Evolutionary conservation across 2,329 filamentous ascomycete species (phyloP), one percentile per base, ranked within the genome.

Genomic region (Penicillium sp.): DNA sequence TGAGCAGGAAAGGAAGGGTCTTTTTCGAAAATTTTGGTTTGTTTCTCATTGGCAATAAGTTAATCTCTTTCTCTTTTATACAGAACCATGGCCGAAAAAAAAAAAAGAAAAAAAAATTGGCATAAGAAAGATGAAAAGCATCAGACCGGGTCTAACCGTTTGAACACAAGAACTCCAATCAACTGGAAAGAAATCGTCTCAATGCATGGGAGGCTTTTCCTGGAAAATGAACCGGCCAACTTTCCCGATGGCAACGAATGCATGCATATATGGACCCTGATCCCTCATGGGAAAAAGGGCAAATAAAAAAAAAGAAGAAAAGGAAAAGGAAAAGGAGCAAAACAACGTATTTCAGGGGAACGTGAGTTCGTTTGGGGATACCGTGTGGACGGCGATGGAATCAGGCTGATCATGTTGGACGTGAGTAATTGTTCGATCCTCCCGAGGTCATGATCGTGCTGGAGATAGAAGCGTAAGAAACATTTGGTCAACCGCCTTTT

Each of bases 401-500:
- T 45, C 37, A 31, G 28, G 13, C n/a, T 21, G 12, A 49, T 26
- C 24, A 26, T 3, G 24, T 26, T 26, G 19, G 29, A 35, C 21
- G 6, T 39, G 34, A 45, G 43, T 13, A 45, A 9, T 8, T 19
- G 6, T 34, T 39, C 10, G 9, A 6, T 24, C 17, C 33, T 31
- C 17, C 17, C 17, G 17, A 17, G 17, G 17, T 17, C 12, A 6
- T 39, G 8, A 17, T 32, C 40, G 9, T 37, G 17, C 3, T 39
- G 9, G n/a, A 29, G 26, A 28, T 45, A 4, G 17, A 43, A 17
- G 32, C 22, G 19, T 9, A 32, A 39, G 9, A 21, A 17, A 26
- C 22, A 19, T 6, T 17, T 12, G n/a, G 9, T 72, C 63, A 75
- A 26, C 72, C 72, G 19, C 72, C 72, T 60, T 75, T 75, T 46